Base-by-base conservation (phyloP, 2,329 filamentous ascomycete genomes). In the Ophiostoma perfectum region DNA sequence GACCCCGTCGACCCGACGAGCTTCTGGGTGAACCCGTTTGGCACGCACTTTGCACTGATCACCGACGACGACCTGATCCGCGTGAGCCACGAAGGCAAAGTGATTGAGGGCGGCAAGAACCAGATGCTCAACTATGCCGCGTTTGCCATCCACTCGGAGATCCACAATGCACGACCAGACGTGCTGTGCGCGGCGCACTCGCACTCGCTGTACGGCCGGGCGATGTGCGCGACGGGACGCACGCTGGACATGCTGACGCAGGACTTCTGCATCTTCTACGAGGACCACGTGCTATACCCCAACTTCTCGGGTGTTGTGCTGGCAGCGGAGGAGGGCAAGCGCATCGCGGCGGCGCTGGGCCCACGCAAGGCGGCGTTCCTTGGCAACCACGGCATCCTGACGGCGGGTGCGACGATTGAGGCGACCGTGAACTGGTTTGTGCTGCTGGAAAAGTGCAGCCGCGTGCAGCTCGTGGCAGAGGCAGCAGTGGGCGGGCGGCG, bases 1-100 rank as follows among this genome's bases (percentile, higher is more conserved):
- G 86, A 88, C 72, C 86, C 86, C 0, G 84, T 86, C 73, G 76
- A 81, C 70, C 75, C 78, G 0, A 78, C 85, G 70, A 80, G 79
- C 2, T 87, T 88, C 75, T 88, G 86, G 86, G 87, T 85, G 66
- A 88, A 88, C 73, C 85, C 85, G 0, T 78, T 88, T 0, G 83
- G 82, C 9, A 78, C 78, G 55, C 85, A 88, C 74, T 88, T 88
- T 73, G 84, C 80, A 5, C 74, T 84, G 69, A 80, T 88, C 69
- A 84, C 83, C 69, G 83, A 84, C 0, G 80, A 78, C 1, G 86
- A 88, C 73, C 83, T 88, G 81, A 81, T 88, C 39, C 78, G 85
- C 36, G 79, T 88, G 4, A 81, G 87, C 73, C 79, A 84, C 63
- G 77, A 80, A 9, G 86, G 85, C 11, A 81, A 83, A 3, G 81